Evolutionary conservation across 805 yeast genomes (phyloP).

Genomic region (Suhomyces pyralidae): DNA sequence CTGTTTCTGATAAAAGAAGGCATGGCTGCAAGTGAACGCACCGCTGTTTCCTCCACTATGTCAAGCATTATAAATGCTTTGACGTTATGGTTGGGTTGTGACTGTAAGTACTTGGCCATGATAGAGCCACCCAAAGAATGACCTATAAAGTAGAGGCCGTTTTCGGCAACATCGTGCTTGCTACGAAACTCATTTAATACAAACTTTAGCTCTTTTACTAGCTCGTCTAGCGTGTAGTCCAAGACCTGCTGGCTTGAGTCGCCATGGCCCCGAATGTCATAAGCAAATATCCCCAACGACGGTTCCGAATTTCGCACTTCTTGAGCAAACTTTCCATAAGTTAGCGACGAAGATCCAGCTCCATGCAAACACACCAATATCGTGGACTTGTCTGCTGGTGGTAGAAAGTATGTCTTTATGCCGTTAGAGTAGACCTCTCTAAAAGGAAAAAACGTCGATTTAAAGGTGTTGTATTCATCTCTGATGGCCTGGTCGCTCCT

Average conservation of each 20-base stretch:
- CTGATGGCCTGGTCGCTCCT: background rate
- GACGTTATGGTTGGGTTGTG: slow-evolving; percentile 27
- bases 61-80: slow-evolving; percentile 80
- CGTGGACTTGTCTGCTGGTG: slow-evolving; percentile 50
- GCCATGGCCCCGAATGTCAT: slow-evolving; percentile 89
- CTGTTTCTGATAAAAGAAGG: slow-evolving; percentile 59
- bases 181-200: slow-evolving; percentile 41
- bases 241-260: slow-evolving; percentile 14
- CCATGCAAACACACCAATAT: slow-evolving; percentile 86
- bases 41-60: slow-evolving; percentile 92
- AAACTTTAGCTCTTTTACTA: slow-evolving; percentile 56
- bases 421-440: slow-evolving; percentile 16
- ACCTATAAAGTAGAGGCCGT: slow-evolving; percentile 63
- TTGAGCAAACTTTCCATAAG: slow-evolving; percentile 60
- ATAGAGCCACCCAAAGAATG: slow-evolving; percentile 94
- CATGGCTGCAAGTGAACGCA: slow-evolving; percentile 66
- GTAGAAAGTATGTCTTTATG: slow-evolving; percentile 51
- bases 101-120: slow-evolving; percentile 49
- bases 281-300: slow-evolving; percentile 59
- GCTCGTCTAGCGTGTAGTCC: slow-evolving; percentile 45
- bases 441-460: slow-evolving; percentile 14
- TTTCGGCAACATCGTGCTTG: slow-evolving; percentile 10
- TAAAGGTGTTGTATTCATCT: slow-evolving; percentile 6
- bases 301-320: slow-evolving; percentile 21
- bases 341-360: slow-evolving; percentile 84